Evolutionary conservation across 2,329 filamentous ascomycete genomes (phyloP).

Genomic region (Penicillium sp.): DNA sequence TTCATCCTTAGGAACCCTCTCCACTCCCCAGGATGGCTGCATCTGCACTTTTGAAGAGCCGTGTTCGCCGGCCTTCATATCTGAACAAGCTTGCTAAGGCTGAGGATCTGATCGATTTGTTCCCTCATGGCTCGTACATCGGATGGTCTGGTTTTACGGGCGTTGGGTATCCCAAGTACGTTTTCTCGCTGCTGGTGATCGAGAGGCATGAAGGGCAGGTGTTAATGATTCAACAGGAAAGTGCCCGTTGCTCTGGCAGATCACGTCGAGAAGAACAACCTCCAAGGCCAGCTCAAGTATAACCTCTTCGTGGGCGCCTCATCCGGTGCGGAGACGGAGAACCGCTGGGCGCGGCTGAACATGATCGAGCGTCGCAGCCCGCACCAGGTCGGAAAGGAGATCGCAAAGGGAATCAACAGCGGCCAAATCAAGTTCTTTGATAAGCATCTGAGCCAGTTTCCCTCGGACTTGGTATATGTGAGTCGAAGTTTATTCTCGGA

Average conservation of each 20-base stretch:
- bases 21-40: slow-evolving; percentile 48
- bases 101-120: slow-evolving; percentile 75
- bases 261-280: slow-evolving; percentile 80
- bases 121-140: slow-evolving; percentile 81
- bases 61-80: slow-evolving; percentile 72
- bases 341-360: slow-evolving; percentile 81
- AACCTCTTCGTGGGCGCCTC: slow-evolving; percentile 87
- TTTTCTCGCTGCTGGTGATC: background rate
- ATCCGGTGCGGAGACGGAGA: slow-evolving; percentile 85
- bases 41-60: slow-evolving; percentile 72
- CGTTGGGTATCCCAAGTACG: slow-evolving; percentile 82
- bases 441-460: slow-evolving; percentile 92
- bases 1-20: slow-evolving; percentile 5
- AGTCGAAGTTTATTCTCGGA: slow-evolving; percentile 15
- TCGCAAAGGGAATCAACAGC: slow-evolving; percentile 85
- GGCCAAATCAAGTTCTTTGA: slow-evolving; percentile 90
- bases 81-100: slow-evolving; percentile 76
- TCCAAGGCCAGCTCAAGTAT: slow-evolving; percentile 83
- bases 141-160: slow-evolving; percentile 92
- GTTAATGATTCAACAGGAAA: slow-evolving; percentile 54
- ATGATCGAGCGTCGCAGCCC: slow-evolving; percentile 86
- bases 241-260: slow-evolving; percentile 81
- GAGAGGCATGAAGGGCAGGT: background rate
- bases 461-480: slow-evolving; percentile 77
- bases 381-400: slow-evolving; percentile 87